phyloP scores from a whole-genome alignment of 331 rosid genomes.

The Dryas integrifolia region DNA sequence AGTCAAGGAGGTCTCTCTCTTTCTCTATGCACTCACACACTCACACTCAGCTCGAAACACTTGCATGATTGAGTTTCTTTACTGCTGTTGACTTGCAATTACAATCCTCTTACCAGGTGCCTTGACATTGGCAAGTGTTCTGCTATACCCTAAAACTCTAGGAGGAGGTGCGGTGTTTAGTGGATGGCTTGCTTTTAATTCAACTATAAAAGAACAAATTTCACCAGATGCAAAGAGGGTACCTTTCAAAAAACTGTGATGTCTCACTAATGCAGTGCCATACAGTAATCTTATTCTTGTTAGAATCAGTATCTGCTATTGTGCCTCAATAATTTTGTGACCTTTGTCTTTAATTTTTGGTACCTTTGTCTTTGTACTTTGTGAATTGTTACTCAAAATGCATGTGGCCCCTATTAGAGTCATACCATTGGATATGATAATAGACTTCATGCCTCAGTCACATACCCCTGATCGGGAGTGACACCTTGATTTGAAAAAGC shows the following conservation, averaged over 20 bases:
- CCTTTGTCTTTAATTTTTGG: not conserved
- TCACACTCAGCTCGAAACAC: not conserved
- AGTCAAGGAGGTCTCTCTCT: conserved; percentile 81
- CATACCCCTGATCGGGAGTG: not conserved
- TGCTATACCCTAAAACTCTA: conserved; percentile 74
- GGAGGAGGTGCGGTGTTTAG: conserved; percentile 88
- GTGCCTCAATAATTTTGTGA: not conserved
- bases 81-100: conserved; percentile 14
- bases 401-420: not conserved
- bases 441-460: not conserved
- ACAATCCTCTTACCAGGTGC: conserved; percentile 57
- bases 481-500: not conserved
- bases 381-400: not conserved
- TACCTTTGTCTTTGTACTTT: not conserved
- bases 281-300: not conserved
- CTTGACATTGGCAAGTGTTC: conserved; percentile 78
- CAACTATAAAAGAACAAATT: conserved; percentile 45
- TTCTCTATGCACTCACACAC: not conserved
- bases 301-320: not conserved
- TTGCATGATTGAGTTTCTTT: conserved; percentile 2
- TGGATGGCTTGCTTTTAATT: conserved; percentile 80
- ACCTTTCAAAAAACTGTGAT: conserved; percentile 19
- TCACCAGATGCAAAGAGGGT: conserved; percentile 68
- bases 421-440: not conserved
- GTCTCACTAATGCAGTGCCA: not conserved